phyloP scores from a whole-genome alignment of 495 filamentous ascomycete genomes.

The Eremomyces bilateralis region DNA sequence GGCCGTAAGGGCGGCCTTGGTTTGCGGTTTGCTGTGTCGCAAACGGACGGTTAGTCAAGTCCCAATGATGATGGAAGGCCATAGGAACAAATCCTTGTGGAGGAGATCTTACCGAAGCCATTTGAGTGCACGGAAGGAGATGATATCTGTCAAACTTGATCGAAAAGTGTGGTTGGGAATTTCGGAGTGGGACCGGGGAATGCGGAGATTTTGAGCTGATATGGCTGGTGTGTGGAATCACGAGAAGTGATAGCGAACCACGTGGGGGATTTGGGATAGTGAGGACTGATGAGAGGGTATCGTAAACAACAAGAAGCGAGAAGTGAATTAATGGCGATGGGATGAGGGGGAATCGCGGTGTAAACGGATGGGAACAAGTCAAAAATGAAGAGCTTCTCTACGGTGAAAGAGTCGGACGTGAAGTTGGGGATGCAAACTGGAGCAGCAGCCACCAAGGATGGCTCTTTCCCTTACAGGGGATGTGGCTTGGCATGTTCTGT shows the following conservation, averaged over 20 bases:
- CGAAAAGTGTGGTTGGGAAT: neutral
- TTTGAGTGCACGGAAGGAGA: neutral
- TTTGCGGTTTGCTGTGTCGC: constrained; percentile 21
- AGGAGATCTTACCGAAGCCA: constrained; percentile 1
- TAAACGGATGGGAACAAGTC: too few relatives aligned
- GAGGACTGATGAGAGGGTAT: too few relatives aligned
- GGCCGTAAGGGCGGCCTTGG: constrained; percentile 17
- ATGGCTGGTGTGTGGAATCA: constrained; percentile 28
- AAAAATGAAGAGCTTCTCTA: too few relatives aligned
- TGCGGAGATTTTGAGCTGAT: constrained; percentile 22
- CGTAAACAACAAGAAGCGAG: constrained; percentile 25
- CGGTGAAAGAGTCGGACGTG: too few relatives aligned
- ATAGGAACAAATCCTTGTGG: constrained; percentile 1
- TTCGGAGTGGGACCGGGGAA: constrained; percentile 16
- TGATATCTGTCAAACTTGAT: neutral
- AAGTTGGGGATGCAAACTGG: too few relatives aligned
- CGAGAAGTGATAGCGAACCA: too few relatives aligned
- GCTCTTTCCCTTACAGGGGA: neutral
- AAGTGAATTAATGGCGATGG: constrained; percentile 11
- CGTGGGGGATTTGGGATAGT: too few relatives aligned
- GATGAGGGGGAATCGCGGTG: too few relatives aligned
- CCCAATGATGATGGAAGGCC: neutral
- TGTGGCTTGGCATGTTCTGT: neutral
- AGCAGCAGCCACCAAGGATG: too few relatives aligned
- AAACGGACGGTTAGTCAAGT: constrained; percentile 4